A percentile compares a stretch with the other conserved stretches of the same genome.
Conservation (phyloP, 2,329 filamentous ascomycete species). For the Cladosporium sp. region DNA sequence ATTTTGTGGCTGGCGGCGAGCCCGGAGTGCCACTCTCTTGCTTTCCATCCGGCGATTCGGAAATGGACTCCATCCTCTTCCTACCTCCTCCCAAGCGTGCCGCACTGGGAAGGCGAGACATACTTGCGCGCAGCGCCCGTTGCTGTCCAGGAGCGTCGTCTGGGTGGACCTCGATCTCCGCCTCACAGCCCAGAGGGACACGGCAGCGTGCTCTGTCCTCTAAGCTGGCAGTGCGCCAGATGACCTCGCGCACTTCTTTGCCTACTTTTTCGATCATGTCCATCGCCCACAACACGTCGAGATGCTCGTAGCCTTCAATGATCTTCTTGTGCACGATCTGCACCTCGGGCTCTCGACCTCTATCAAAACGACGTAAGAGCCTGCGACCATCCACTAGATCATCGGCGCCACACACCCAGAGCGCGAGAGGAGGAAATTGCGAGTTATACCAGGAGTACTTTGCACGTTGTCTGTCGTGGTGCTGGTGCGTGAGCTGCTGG, state of each 20-base stretch:
- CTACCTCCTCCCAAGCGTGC: slow-evolving; percentile 20
- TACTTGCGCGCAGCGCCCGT: slow-evolving; percentile 4
- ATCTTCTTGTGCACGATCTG: slow-evolving; percentile 77
- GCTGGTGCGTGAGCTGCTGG: slow-evolving; percentile 31
- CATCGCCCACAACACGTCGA: slow-evolving; percentile 95
- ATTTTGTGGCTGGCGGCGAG: not conserved
- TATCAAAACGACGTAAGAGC: slow-evolving; percentile 71
- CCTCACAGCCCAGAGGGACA: slow-evolving; percentile 61
- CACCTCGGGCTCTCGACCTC: slow-evolving; percentile 78
- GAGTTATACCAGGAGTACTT: slow-evolving; percentile 76
- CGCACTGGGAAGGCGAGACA: not conserved
- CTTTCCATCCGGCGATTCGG: slow-evolving; percentile 19
- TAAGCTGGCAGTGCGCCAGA: slow-evolving; percentile 72
- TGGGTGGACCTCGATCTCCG: slow-evolving; percentile 16
- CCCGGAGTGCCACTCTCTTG: not conserved
- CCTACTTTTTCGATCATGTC: slow-evolving; percentile 83
- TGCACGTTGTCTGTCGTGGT: slow-evolving; percentile 36
- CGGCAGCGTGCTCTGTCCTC: slow-evolving; percentile 61
- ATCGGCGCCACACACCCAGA: slow-evolving; percentile 86
- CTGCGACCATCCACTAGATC: slow-evolving; percentile 79
- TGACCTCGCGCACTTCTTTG: slow-evolving; percentile 72
- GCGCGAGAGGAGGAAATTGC: slow-evolving; percentile 75
- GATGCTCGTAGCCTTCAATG: slow-evolving; percentile 85
- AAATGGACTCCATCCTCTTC: slow-evolving; percentile 34
- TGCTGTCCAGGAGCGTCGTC: slow-evolving; percentile 9